Base-by-base conservation (phyloP, 2,329 filamentous ascomycete genomes). In the Coniochaeta hoffmannii region DNA sequence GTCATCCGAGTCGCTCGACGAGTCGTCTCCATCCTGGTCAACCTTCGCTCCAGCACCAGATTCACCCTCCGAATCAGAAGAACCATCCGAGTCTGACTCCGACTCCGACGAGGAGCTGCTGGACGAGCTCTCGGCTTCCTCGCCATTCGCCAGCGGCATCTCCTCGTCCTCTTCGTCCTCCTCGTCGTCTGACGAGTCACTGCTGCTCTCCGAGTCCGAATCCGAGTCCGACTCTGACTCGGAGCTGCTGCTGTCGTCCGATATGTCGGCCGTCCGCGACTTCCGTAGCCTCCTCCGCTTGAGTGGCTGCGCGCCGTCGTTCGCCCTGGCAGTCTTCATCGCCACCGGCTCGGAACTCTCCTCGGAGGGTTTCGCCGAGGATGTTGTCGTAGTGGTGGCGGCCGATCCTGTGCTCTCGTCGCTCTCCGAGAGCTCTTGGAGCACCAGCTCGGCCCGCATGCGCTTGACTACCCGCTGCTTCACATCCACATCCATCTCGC, bases 381-480 rank as follows among this genome's bases (percentile, higher is more conserved):
- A 61, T 1, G 63, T 63, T 3, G 65, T 62, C 1, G 64, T 61
- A 24, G 61, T 62, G 17, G 61, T 61, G 17, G 65, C 62, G 55
- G 57, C 69, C 2, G 64, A 59, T 7, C 57, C 58, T 3, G 59
- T 62, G 50, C 69, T 72, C 54, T 76, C 73, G 22, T 74, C 76
- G 51, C 71, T 72, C 53, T 79, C 77, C 1, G 73, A 76, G n/a
- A 86, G 70, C 62, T 81, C 77, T 31, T 76, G 76, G 32, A 83
- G 61, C 30, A 86, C 74, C 59, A 76, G 73, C 66, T 86, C 82
- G 9, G 82, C 79, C 31, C 83, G 80, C 74, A 85, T 83, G 54
- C 83, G 79, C 73, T 83, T 85, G 49, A 83, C 74, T 53, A 84
- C 73, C 26, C 83, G 77, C 56, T 72, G 71, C 58, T 79, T 76